phyloP scores from a whole-genome alignment of 306 rosid species.

The Prosopis cineraria region DNA sequence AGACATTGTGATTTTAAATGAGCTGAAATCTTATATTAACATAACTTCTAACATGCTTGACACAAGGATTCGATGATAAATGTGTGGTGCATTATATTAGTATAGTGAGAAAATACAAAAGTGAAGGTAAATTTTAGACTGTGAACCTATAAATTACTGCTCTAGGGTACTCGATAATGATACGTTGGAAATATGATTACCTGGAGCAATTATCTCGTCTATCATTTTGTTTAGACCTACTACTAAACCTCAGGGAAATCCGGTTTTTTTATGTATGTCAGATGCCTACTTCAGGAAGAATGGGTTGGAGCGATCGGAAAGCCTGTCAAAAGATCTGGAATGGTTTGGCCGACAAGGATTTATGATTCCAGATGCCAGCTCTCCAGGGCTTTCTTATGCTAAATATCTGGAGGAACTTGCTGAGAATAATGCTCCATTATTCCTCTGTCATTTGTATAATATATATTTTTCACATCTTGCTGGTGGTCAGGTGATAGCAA shows the following conservation, averaged over 20 bases:
- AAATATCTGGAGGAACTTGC: constrained; percentile 71
- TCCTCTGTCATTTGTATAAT: constrained; percentile 85
- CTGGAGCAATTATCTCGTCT: not conserved
- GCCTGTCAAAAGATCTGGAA: constrained; percentile 62
- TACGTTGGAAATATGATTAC: not conserved
- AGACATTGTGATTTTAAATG: not conserved
- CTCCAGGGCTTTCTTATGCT: constrained; percentile 68
- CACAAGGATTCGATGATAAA: not conserved
- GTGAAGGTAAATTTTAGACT: not conserved
- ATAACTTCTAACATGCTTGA: not conserved
- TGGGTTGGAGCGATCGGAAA: constrained; percentile 82
- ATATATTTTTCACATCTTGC: constrained; percentile 75
- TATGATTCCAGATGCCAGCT: constrained; percentile 61
- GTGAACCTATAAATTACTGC: not conserved
- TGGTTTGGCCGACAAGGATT: constrained; percentile 62
- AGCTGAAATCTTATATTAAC: not conserved
- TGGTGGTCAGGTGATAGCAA: constrained; percentile 78
- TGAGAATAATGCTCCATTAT: constrained; percentile 63
- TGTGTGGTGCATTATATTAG: not conserved
- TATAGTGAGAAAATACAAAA: constrained; percentile 2
- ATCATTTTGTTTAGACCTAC: not conserved
- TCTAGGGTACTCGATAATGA: not conserved
- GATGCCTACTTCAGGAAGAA: constrained; percentile 80
- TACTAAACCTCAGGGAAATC: not conserved
- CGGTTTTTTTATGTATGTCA: constrained; percentile 17